Evolutionary conservation across 768 basidiomycete genomes (phyloP).

Genomic region (Phanerochaete carnosa): DNA sequence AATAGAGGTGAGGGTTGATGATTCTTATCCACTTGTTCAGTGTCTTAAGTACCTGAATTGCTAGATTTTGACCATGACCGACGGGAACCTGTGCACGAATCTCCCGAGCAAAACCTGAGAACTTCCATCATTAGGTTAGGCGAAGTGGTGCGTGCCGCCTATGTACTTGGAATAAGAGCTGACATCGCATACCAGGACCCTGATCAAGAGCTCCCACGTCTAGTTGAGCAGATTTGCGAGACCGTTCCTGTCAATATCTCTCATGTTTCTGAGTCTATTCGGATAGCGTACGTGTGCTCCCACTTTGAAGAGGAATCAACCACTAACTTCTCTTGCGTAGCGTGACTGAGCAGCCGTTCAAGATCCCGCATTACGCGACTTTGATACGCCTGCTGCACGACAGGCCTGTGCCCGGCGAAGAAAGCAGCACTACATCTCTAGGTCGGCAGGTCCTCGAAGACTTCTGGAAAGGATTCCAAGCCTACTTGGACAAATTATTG

Average conservation of each 20-base stretch:
- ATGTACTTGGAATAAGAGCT: not conserved
- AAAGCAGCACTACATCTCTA: slow-evolving; percentile 40
- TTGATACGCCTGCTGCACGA: slow-evolving; percentile 69
- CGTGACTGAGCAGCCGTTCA: slow-evolving; percentile 90
- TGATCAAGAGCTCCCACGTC: slow-evolving; percentile 60
- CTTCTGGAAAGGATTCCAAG: slow-evolving; percentile 88
- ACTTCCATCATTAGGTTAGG: slow-evolving; percentile 68
- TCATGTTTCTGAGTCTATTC: slow-evolving; percentile 69
- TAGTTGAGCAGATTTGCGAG: slow-evolving; percentile 65
- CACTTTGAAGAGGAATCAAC: not conserved
- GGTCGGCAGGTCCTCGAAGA: slow-evolving; percentile 81
- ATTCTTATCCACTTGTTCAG: not conserved
- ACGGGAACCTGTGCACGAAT: slow-evolving; percentile 53
- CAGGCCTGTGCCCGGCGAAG: slow-evolving; percentile 35
- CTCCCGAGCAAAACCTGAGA: slow-evolving; percentile 71
- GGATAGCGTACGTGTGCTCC: slow-evolving; percentile 52
- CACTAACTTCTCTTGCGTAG: slow-evolving; percentile 36
- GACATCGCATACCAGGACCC: slow-evolving; percentile 48
- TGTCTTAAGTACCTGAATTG: not conserved
- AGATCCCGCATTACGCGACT: slow-evolving; percentile 86
- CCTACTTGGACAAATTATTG: slow-evolving; percentile 81
- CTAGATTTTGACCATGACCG: slow-evolving; percentile 48
- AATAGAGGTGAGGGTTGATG: slow-evolving; percentile 23
- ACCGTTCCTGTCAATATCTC: slow-evolving; percentile 56
- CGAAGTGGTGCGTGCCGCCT: slow-evolving; percentile 64